These are phyloP conservation scores for Trametes coccinea DNA, from an alignment of 768 basidiomycete species.

Conservation along the genomic window DNA sequence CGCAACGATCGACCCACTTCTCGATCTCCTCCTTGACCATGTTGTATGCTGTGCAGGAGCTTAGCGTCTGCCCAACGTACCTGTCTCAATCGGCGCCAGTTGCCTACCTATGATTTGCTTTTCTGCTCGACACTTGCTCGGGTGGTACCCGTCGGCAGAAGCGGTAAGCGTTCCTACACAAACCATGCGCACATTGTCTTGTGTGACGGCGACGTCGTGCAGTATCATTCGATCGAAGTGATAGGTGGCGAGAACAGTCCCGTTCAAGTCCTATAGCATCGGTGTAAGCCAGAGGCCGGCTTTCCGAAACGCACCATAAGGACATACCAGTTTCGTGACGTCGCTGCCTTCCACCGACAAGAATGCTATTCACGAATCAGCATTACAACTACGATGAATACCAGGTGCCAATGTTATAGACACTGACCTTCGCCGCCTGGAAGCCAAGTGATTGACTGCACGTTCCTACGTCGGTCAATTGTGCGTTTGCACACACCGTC, in stretches of 20 bases:
- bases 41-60: constrained; percentile 55
- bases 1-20: constrained; percentile 44
- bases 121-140: constrained; percentile 68
- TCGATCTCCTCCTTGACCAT: constrained; percentile 64
- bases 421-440: constrained; percentile 56
- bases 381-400: not conserved
- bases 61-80: not conserved
- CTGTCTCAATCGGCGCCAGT: too few species aligned
- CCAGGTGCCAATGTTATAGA: too few species aligned
- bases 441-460: constrained; percentile 71
- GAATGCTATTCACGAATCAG: constrained; percentile 47
- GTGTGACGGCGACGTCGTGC: constrained; percentile 71
- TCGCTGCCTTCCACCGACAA: constrained; percentile 67
- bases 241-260: constrained; percentile 59
- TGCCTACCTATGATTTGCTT: constrained; percentile 71
- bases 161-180: constrained; percentile 68
- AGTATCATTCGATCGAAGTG: constrained; percentile 61
- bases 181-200: constrained; percentile 62
- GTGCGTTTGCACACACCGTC: constrained; percentile 69
- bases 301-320: not conserved
- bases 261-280: constrained; percentile 51
- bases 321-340: constrained; percentile 58
- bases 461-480: constrained; percentile 53
- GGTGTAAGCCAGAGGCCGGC: too few species aligned
- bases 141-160: constrained; percentile 62